A percentile compares a stretch with the other conserved stretches of the same genome.
These are phyloP conservation scores for Hypericum androsaemum DNA, from an alignment of 345 rosid species.

Conservation along the genomic window DNA sequence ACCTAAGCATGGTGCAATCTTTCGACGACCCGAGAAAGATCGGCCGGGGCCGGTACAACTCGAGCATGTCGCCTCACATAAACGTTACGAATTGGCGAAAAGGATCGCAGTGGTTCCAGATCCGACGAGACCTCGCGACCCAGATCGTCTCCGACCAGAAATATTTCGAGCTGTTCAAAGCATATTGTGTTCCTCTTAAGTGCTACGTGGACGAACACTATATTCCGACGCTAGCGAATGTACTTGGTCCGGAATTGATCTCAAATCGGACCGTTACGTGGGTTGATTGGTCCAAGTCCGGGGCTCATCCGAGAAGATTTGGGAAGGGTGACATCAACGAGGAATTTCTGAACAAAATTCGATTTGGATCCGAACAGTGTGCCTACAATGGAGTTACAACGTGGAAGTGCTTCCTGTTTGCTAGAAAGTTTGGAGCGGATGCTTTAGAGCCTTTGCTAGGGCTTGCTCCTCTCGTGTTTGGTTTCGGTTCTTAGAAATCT, in stretches of 20 bases:
- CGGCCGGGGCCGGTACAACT: constrained; percentile 56
- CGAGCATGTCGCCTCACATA: constrained; percentile 41
- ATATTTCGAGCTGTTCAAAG: constrained; percentile 33
- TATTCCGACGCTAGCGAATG: constrained; percentile 44
- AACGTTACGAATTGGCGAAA: constrained; percentile 60
- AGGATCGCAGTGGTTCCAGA: constrained; percentile 82
- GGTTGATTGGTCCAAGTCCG: constrained; percentile 60
- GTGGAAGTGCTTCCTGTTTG: constrained; percentile 41
- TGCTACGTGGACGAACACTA: constrained; percentile 75
- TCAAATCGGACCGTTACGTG: constrained; percentile 53
- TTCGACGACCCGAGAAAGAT: constrained; percentile 38
- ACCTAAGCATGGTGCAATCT: constrained; percentile 35
- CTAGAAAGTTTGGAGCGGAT: constrained; percentile 44
- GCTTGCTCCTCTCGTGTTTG: constrained; percentile 42
- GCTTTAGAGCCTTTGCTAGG: constrained; percentile 49
- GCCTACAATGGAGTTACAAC: constrained; percentile 32
- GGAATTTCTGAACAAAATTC: constrained; percentile 40
- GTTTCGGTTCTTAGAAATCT: constrained; percentile 14
- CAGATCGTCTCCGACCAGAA: constrained; percentile 32
- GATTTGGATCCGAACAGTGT: constrained; percentile 30
- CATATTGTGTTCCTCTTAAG: constrained; percentile 32
- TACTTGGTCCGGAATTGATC: constrained; percentile 21
- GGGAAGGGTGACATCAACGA: constrained; percentile 34
- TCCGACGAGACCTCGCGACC: constrained; percentile 40
- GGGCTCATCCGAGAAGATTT: constrained; percentile 54